Percentiles rank a stretch among this genome's conserved stretches.
Conservation (phyloP, 768 basidiomycete genomes). For the Lactarius akahatsu region DNA sequence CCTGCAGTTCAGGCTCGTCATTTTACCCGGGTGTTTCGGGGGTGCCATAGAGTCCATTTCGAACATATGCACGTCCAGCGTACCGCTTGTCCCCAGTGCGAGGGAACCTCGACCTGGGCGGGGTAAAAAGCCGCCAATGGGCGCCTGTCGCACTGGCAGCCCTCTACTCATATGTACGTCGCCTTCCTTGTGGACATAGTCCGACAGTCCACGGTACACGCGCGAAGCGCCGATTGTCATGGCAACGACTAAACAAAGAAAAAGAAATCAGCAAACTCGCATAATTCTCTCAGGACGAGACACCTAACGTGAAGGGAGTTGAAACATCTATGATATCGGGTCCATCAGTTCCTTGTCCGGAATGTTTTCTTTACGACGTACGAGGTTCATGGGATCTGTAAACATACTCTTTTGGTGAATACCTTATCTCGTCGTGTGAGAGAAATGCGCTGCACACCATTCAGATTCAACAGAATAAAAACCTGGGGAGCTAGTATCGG, state of each 20-base stretch:
- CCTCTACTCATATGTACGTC: constrained; percentile 1
- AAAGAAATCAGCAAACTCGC: background rate
- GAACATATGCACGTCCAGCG: background rate
- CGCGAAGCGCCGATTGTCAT: background rate
- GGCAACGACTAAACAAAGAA: too few relatives aligned
- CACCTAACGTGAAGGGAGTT: constrained; percentile 1
- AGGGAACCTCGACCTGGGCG: background rate
- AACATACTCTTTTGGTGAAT: background rate
- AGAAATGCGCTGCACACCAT: background rate
- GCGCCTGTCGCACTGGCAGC: background rate
- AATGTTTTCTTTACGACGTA: background rate
- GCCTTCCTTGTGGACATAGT: background rate
- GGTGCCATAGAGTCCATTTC: background rate
- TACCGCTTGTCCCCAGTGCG: background rate
- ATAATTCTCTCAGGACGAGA: too few relatives aligned
- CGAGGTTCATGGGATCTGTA: constrained; percentile 7
- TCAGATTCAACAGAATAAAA: constrained; percentile 7
- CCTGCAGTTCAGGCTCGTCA: too few relatives aligned
- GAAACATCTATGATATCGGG: constrained; percentile 9
- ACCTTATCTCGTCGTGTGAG: background rate
- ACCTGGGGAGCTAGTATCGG: background rate
- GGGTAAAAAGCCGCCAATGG: background rate
- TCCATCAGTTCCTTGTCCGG: background rate
- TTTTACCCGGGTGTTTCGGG: background rate
- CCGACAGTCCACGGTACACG: constrained; percentile 2